Conservation (phyloP, 1,139 yeast species). For the Petasospora fabianii region DNA sequence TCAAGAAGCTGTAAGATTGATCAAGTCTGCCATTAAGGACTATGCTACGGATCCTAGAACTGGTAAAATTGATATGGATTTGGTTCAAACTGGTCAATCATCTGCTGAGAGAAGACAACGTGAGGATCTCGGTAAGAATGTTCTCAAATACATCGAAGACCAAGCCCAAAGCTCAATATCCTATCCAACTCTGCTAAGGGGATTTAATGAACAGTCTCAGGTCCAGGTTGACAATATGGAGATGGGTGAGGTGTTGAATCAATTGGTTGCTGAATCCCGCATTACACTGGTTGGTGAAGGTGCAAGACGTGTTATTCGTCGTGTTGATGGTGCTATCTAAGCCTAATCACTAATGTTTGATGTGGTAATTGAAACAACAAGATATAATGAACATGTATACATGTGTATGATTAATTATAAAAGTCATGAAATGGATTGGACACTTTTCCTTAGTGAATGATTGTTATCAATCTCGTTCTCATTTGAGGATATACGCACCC, state of each 20-base stretch:
- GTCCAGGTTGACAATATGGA: slow-evolving; percentile 69
- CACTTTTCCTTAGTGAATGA: too few species aligned
- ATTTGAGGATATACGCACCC: too few species aligned
- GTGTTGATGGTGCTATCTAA: slow-evolving; percentile 3
- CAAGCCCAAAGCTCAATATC: slow-evolving; percentile 25
- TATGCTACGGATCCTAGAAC: slow-evolving; percentile 98
- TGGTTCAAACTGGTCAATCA: slow-evolving; percentile 94
- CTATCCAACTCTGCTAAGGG: slow-evolving; percentile 16
- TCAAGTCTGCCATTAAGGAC: slow-evolving; percentile 91
- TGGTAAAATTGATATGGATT: slow-evolving; percentile 95
- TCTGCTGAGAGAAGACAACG: slow-evolving; percentile 78
- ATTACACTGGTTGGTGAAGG: slow-evolving; percentile 72
- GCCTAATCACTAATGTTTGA: neutral
- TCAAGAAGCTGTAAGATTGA: slow-evolving; percentile 89
- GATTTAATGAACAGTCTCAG: slow-evolving; percentile 66
- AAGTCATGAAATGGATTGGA: too few species aligned
- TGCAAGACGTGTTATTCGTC: slow-evolving; percentile 56
- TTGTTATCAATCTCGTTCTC: too few species aligned
- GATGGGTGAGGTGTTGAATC: slow-evolving; percentile 61
- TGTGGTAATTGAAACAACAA: too few species aligned
- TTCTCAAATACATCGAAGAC: slow-evolving; percentile 45
- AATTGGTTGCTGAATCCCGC: slow-evolving; percentile 74
- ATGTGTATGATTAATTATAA: too few species aligned
- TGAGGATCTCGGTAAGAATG: slow-evolving; percentile 66
- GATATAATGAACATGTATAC: too few species aligned